phyloP scores from a whole-genome alignment of 106 monocot species.

The Dendrobium officinale region DNA sequence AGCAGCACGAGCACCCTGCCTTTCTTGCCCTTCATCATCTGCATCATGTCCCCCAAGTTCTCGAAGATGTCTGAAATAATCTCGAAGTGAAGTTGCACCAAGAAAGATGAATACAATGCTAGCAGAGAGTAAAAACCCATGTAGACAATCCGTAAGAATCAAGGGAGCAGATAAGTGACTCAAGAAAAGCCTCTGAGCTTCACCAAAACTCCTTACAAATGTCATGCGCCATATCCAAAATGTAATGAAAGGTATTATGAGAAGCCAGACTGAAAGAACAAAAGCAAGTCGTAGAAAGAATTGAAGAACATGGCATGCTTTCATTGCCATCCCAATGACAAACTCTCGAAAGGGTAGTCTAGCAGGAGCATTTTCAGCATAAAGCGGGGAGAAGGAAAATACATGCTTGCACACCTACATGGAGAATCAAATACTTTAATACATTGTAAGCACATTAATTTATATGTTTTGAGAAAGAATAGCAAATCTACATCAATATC shows the following conservation, averaged over 20 bases:
- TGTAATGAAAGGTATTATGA: conserved; percentile 98
- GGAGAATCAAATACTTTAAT: conserved; percentile 1
- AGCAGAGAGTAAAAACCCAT: conserved; percentile 94
- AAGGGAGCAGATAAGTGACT: conserved; percentile 74
- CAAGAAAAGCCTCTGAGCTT: conserved; percentile 89
- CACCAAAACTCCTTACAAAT: conserved; percentile 87
- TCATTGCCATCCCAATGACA: conserved; percentile 86
- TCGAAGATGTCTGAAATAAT: conserved; percentile 87
- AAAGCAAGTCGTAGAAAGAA: conserved; percentile 89
- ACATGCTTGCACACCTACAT: conserved; percentile 95
- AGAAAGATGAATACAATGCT: conserved; percentile 98
- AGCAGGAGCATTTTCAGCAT: conserved; percentile 88
- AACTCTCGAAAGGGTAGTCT: conserved; percentile 95
- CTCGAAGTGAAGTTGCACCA: conserved; percentile 94
- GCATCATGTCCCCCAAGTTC: conserved; percentile 82
- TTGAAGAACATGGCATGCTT: conserved; percentile 83
- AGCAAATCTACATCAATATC: neutral
- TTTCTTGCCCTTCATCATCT: conserved; percentile 85
- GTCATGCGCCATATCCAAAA: conserved; percentile 98
- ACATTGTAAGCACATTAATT: neutral
- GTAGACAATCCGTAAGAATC: conserved; percentile 90
- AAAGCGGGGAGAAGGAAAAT: conserved; percentile 95
- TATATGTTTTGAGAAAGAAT: neutral
- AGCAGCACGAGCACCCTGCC: conserved; percentile 75
- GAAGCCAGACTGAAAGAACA: conserved; percentile 97